These are phyloP conservation scores for Yamadazyma takamatsuzukensis DNA, from an alignment of 805 yeast genomes.

Conservation along the genomic window DNA sequence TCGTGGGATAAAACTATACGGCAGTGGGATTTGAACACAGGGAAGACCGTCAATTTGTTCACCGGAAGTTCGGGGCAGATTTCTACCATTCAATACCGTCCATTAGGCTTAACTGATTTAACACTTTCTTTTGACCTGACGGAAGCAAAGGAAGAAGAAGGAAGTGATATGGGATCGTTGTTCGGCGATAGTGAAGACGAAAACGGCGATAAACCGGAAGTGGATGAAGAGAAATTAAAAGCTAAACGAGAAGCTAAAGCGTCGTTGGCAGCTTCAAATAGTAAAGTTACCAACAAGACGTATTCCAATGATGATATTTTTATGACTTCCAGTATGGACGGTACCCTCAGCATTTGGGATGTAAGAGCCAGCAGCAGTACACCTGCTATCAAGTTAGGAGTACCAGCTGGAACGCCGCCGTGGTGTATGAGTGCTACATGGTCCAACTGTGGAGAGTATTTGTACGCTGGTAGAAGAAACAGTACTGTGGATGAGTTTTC, in stretches of 20 bases:
- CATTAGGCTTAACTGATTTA: conserved; percentile 48
- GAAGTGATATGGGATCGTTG: conserved; percentile 43
- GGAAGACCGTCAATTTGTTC: conserved; percentile 48
- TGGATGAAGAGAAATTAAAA: conserved; percentile 13
- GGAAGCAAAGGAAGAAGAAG: conserved; percentile 15
- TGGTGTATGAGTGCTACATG: conserved; percentile 92
- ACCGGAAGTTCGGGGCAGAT: conserved; percentile 71
- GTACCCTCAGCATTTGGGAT: conserved; percentile 82
- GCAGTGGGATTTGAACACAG: conserved; percentile 85
- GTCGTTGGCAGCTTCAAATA: conserved; percentile 9
- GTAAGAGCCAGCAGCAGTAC: conserved; percentile 38
- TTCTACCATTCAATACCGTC: conserved; percentile 70
- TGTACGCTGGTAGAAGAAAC: conserved; percentile 87
- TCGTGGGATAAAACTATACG: conserved; percentile 83
- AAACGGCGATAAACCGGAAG: conserved; percentile 11
- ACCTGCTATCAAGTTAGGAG: conserved; percentile 46
- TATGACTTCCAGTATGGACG: conserved; percentile 80
- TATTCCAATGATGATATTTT: conserved; percentile 49
- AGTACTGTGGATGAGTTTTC: conserved; percentile 78
- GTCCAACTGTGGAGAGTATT: conserved; percentile 76
- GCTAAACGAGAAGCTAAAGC: conserved; percentile 11
- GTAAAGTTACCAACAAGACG: conserved; percentile 20
- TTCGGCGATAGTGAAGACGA: conserved; percentile 46
- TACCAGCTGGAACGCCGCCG: conserved; percentile 74
- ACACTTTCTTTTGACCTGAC: conserved; percentile 23